Base-by-base conservation (phyloP, 352 stramenopile species). In the Phytophthora cactorum region DNA sequence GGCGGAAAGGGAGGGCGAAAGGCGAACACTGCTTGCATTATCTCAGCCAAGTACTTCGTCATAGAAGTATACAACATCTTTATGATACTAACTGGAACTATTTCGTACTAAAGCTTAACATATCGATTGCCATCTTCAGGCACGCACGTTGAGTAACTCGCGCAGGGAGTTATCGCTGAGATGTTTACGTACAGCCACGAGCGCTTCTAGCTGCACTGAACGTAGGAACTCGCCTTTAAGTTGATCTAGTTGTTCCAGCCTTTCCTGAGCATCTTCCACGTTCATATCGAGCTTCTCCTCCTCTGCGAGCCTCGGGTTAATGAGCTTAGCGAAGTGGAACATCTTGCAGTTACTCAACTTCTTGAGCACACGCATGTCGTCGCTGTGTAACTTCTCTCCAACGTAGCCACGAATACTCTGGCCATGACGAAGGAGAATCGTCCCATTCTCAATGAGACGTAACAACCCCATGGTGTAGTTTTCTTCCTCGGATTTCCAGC, bases 351-450 rank as follows among this genome's bases (percentile, higher is more conserved):
- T 94, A 77, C 77, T 90, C 6, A 94, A 66, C 68, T 94, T 94
- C 72, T 94, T 93, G 51, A 93, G 76, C 56, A 92, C 86, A 15
- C 86, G 86, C 86, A 93, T 92, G 63, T 92, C 83, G 47, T 93
- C 84, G 41, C 84, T 92, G 67, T 94, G 84, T 29, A 92, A 68
- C 57, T 89, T 91, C 55, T 91, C 82, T 32, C 83, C 81, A 49
- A 93, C 79, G 66, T 89, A 93, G 0, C 75, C 76, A 6, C 86
- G 86, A 47, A 93, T 85, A 52, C 78, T 91, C 67, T 92, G 82
- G 29, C 82, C 80, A 17, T 88, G 79, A 14, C 78, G 72, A 9
- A 94, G 69, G 0, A 80, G 69, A 32, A 94, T 88, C 8, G 68
- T 76, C 10, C 82, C 84, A 51, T 69, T 86, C 52, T 92, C 82